A percentile compares a stretch with the other conserved stretches of the same genome.
Evolutionary conservation across 495 filamentous ascomycete species (phyloP).

Genomic region (Lepraria neglecta): DNA sequence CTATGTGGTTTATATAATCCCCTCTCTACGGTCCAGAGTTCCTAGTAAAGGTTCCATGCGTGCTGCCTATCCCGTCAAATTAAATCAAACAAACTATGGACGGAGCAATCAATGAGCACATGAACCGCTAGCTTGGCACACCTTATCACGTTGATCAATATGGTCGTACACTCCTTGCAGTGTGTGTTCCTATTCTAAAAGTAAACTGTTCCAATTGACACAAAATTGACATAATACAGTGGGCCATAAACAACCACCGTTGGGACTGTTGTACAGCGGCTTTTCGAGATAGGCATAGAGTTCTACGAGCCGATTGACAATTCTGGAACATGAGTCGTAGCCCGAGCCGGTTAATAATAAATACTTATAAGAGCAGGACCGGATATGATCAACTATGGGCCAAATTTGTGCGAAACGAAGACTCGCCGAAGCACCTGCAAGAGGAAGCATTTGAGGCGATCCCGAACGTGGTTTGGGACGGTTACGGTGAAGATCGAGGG

Average conservation of each 20-base stretch:
- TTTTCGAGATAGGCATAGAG: not conserved
- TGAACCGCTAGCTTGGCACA: not conserved
- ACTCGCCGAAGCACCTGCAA: too few species aligned
- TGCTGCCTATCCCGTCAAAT: not conserved
- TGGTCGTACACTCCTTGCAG: not conserved
- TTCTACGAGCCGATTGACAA: not conserved
- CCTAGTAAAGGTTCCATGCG: conserved; percentile 9
- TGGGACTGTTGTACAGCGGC: not conserved
- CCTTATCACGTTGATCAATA: not conserved
- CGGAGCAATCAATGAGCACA: not conserved
- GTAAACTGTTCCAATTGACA: not conserved
- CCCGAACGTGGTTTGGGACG: not conserved
- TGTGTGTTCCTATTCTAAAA: not conserved
- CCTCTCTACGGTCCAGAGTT: conserved; percentile 7
- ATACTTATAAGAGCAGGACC: not conserved
- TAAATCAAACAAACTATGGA: accelerated
- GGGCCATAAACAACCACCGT: not conserved
- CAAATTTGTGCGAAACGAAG: not conserved
- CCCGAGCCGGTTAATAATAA: too few species aligned
- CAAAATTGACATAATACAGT: not conserved
- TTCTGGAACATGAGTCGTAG: not conserved
- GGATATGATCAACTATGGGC: not conserved
- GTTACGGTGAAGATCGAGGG: not conserved
- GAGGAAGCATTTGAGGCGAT: too few species aligned
- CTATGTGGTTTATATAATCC: conserved; percentile 3